Conservation (phyloP, 345 rosid genomes). For the Isatis tinctoria region DNA sequence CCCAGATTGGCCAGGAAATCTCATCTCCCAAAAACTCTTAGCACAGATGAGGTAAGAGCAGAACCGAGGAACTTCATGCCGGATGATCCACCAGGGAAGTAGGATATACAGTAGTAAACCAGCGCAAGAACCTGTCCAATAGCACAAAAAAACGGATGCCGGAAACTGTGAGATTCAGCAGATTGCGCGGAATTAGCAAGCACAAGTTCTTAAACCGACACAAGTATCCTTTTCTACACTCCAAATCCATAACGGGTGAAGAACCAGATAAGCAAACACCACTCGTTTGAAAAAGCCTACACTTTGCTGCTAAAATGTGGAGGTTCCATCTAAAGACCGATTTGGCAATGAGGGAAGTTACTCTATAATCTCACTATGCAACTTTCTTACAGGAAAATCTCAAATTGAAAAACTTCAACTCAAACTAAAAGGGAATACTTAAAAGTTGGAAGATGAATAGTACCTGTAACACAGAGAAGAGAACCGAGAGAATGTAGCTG, state of each 20-base stretch:
- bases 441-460: neutral
- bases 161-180: neutral
- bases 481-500: slow-evolving; percentile 85
- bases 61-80: slow-evolving; percentile 33
- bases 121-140: slow-evolving; percentile 42
- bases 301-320: neutral
- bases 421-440: neutral
- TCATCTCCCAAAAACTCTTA: slow-evolving; percentile 32
- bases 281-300: neutral
- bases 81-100: slow-evolving; percentile 41
- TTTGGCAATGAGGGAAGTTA: neutral
- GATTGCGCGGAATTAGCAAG: neutral
- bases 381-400: neutral
- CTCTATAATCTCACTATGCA: neutral
- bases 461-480: slow-evolving; percentile 92
- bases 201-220: neutral
- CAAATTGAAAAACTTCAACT: neutral
- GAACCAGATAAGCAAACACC: neutral
- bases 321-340: neutral
- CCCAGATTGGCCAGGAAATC: neutral
- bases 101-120: slow-evolving; percentile 35
- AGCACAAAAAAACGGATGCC: slow-evolving; percentile 9
- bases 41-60: slow-evolving; percentile 26
- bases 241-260: neutral
- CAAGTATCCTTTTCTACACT: neutral